Base-by-base conservation (phyloP, 2,329 filamentous ascomycete genomes). In the Pestalotiopsis sp. region DNA sequence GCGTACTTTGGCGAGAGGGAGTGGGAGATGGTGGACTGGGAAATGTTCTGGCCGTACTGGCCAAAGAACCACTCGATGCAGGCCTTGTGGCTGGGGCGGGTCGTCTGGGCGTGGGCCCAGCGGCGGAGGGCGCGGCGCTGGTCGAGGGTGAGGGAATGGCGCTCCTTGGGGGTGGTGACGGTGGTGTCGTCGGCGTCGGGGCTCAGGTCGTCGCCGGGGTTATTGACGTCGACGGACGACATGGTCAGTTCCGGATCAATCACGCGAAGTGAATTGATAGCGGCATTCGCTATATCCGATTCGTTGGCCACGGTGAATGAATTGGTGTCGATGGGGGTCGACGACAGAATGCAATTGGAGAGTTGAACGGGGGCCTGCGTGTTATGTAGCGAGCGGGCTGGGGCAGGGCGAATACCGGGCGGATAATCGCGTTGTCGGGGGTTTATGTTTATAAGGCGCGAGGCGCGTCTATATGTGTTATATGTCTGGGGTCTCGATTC, bases 11-110 rank as follows among this genome's bases (percentile, higher is more conserved):
- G 86, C 4, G 87, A 89, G 45, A 90, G 80, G 23, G 87, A 89
- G 76, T 90, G 88, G 61, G 87, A 89, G 58, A 90, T 88, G 73
- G 88, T 90, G 17, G 87, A 89, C 78, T 90, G 88, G 75, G 86
- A 89, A 74, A 90, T 89, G 72, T 84, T 84, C 76, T 88, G 86
- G 76, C 86, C 84, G 75, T 88, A 90, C 76, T 89, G 83, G 67
- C 76, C 76, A 72, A 81, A 84, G 79, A 90, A 90, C 88, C 88
- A 90, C 74, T 90, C 87, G 74, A 90, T 90, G 81, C 88, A 90
- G 41, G 86, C 83, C 78, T 88, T 88, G 78, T 90, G 88, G 31
- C 85, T 87, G 6, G 88, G 88, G 2, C 88, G 85, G 31, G 85
- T 82, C 14, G 84, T 78, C 74, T 90, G 88, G 55, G 81, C 81